Conservation (phyloP, 202 grass and related monocot genomes). For the Schoenoplectus tabernaemontani region DNA sequence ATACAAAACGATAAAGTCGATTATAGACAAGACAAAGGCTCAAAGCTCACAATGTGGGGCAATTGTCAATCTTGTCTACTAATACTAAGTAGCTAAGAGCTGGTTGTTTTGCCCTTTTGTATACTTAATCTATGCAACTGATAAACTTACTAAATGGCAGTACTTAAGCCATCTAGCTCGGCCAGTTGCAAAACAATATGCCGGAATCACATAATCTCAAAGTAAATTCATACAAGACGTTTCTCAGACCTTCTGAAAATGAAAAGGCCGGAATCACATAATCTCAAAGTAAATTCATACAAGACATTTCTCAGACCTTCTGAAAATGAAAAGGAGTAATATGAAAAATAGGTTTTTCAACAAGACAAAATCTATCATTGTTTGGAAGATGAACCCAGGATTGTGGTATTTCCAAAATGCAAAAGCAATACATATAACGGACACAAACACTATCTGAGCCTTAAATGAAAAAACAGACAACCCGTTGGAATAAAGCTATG, state of each 20-base stretch:
- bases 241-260: background rate
- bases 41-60: conserved; percentile 27
- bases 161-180: conserved; percentile 59
- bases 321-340: background rate
- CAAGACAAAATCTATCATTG: no score
- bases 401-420: no score
- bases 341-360: no score
- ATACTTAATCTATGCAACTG: conserved; percentile 54
- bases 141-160: conserved; percentile 56
- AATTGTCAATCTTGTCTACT: conserved; percentile 42
- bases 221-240: background rate
- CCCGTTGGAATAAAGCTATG: no score
- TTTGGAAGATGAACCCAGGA: background rate
- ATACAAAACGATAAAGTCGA: background rate
- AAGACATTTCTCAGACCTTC: background rate
- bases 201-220: background rate
- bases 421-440: no score
- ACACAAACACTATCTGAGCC: no score
- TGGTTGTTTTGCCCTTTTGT: conserved; percentile 35
- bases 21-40: background rate
- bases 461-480: no score
- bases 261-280: background rate
- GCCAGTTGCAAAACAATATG: conserved; percentile 52
- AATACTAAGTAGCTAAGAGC: conserved; percentile 53
- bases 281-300: background rate